phyloP scores from a whole-genome alignment of 2,329 filamentous ascomycete species.

The Anthostomella pinea region DNA sequence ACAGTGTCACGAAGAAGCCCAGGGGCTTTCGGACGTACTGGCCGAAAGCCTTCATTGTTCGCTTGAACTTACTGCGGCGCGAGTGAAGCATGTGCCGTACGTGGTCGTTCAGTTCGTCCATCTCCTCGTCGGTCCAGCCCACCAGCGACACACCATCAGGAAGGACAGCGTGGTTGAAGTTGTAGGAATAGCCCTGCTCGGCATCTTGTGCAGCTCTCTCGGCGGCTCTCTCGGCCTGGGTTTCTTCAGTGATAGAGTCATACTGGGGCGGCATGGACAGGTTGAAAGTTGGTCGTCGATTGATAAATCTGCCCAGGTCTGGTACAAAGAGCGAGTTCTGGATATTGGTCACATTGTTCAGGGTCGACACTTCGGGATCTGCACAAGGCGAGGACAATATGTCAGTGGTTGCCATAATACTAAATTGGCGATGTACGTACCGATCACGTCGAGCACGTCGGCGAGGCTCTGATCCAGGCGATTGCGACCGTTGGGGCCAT shows the following conservation, averaged over 20 bases:
- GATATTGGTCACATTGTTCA: conserved; percentile 83
- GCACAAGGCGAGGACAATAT: no score
- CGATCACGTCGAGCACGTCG: conserved; percentile 66
- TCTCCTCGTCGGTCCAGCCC: conserved; percentile 73
- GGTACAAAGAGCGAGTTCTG: conserved; percentile 88
- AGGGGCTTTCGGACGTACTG: conserved; percentile 75
- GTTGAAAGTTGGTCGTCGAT: conserved; percentile 75
- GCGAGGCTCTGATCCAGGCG: conserved; percentile 64
- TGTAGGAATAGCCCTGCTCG: conserved; percentile 65
- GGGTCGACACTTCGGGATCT: conserved; percentile 81
- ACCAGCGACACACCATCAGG: conserved; percentile 70
- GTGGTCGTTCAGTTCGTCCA: conserved; percentile 76
- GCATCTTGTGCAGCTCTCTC: conserved; percentile 11
- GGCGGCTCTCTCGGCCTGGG: background rate
- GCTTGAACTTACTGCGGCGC: conserved; percentile 73
- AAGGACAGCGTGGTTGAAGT: conserved; percentile 64
- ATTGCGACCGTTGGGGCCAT: conserved; percentile 21
- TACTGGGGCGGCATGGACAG: conserved; percentile 49
- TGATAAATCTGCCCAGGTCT: conserved; percentile 71
- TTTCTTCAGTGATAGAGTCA: background rate
- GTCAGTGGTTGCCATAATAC: background rate
- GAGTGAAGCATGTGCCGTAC: conserved; percentile 88
- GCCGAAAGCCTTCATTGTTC: conserved; percentile 73
- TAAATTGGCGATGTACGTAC: conserved; percentile 39
- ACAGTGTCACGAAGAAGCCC: conserved; percentile 80